Evolutionary conservation across 345 rosid species (phyloP), one percentile per base, ranked within the genome.

Genomic region (Raphanus sativus): DNA sequence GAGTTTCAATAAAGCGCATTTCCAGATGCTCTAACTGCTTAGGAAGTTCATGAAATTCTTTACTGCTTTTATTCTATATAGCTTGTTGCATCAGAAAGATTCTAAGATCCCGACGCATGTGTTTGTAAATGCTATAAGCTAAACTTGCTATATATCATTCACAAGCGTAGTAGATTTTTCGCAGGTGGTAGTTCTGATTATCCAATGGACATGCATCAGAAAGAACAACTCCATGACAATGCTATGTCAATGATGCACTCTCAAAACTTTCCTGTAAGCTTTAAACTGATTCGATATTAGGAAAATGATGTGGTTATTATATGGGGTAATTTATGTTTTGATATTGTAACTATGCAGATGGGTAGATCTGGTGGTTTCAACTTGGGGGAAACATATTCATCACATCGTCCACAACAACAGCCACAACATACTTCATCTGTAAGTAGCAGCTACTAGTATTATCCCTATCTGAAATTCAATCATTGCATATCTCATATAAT

Each of bases 131-230:
- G 70, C 59, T 60, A 42, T 50, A 38, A 62, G 61, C 62, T 69
- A 54, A 63, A 30, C 72, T 55, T 75, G 68, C 71, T 9, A 42
- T 38, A 8, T 40, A 45, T 69, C 69, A 36, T 77, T 86, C 83
- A 88, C 75, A 65, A 67, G 80, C 58, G 64, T 79, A 79, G 80
- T 81, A 78, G 81, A 81, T 85, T 75, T 86, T 78, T 55, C 85
- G 71, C 89, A 95, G 99, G 99, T 76, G 94, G 94, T 73, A 91
- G 81, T 91, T 91, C 97, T 80, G 99, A 93, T 76, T 96, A 90
- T 83, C 68, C 84, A 5, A 88, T 96, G 89, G 99, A 96, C 77
- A 58, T 96, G 86, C 99, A 93, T 79, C 97, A 88, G 82, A 96
- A 96, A 80, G 99, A 96, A 59, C 98, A 91, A 83, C 87, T 96